Conservation (phyloP, 2,329 filamentous ascomycete species). For the Penicillium fuscoglaucum region DNA sequence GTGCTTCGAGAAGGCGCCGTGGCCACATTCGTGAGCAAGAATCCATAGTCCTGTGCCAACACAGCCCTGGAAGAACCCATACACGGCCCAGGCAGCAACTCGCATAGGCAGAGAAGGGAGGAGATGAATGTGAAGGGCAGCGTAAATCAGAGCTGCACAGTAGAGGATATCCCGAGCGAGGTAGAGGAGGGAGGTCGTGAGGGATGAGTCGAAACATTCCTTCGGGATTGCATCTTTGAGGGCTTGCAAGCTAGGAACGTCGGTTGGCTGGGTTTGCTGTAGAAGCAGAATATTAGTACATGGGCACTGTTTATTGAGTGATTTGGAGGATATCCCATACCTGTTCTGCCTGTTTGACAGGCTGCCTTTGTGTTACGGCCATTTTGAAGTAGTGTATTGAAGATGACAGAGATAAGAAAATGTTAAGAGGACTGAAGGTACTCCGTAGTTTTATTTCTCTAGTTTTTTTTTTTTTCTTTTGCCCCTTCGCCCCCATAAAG, state of each 20-base stretch:
- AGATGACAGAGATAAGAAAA: background rate
- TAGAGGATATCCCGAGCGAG: constrained; percentile 58
- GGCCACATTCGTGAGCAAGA: constrained; percentile 69
- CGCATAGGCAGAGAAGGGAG: constrained; percentile 50
- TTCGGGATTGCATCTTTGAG: constrained; percentile 55
- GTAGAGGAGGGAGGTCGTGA: constrained; percentile 55
- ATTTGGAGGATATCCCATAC: background rate
- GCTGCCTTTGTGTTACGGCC: constrained; percentile 4
- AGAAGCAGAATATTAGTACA: background rate
- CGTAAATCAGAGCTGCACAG: constrained; percentile 51
- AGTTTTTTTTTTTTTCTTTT: background rate
- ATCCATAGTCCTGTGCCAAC: constrained; percentile 70
- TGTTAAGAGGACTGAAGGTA: background rate
- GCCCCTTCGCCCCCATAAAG: constrained; percentile 9
- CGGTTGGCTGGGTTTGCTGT: constrained; percentile 1
- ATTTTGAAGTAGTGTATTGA: background rate
- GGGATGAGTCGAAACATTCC: constrained; percentile 62
- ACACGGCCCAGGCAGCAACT: constrained; percentile 55
- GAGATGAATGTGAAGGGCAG: constrained; percentile 56
- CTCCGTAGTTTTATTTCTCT: constrained; percentile 2
- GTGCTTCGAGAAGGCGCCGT: constrained; percentile 65
- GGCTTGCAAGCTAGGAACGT: constrained; percentile 11
- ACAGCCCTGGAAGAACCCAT: constrained; percentile 65
- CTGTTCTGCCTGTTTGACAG: constrained; percentile 7
- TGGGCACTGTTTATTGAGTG: background rate